Percentiles rank a stretch among this genome's conserved stretches.
Evolutionary conservation across 768 basidiomycete species (phyloP).

Genomic region (Tubosaeta sp.): DNA sequence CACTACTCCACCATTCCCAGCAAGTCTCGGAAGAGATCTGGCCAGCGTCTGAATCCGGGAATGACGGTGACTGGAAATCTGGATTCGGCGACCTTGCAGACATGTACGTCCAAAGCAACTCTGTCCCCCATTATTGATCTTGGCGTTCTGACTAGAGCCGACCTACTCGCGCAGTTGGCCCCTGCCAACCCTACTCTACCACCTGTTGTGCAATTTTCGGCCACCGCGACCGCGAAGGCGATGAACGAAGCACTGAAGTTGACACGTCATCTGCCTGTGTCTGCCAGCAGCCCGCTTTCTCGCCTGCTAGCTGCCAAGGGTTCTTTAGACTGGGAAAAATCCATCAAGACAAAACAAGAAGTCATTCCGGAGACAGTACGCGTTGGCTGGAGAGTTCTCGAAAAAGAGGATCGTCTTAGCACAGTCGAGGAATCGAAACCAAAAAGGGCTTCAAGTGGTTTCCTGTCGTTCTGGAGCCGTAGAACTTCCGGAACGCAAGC

Average conservation of each 20-base stretch:
- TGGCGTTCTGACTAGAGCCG: constrained; percentile 32
- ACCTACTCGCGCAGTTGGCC: constrained; percentile 40
- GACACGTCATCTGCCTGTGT: constrained; percentile 54
- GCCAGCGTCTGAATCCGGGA: constrained; percentile 34
- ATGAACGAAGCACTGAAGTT: constrained; percentile 58
- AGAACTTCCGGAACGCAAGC: constrained; percentile 26
- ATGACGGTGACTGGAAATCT: constrained; percentile 34
- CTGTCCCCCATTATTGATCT: too few relatives aligned
- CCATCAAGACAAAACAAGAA: constrained; percentile 53
- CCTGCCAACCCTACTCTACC: constrained; percentile 52
- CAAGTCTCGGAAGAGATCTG: constrained; percentile 51
- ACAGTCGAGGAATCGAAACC: constrained; percentile 40
- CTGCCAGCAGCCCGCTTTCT: constrained; percentile 63
- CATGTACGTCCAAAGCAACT: constrained; percentile 65
- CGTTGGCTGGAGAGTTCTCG: constrained; percentile 69
- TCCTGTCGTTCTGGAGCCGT: constrained; percentile 74
- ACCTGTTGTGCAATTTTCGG: constrained; percentile 44
- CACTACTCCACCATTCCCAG: constrained; percentile 51
- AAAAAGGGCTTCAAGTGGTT: constrained; percentile 45
- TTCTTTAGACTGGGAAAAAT: constrained; percentile 70
- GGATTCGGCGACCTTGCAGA: constrained; percentile 50
- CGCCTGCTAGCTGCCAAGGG: constrained; percentile 67
- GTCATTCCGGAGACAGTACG: constrained; percentile 49
- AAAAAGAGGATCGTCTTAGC: constrained; percentile 41
- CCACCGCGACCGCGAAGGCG: constrained; percentile 55